Base-by-base conservation (phyloP, 1,284 basidiomycete genomes). In the Blastosporella zonata region DNA sequence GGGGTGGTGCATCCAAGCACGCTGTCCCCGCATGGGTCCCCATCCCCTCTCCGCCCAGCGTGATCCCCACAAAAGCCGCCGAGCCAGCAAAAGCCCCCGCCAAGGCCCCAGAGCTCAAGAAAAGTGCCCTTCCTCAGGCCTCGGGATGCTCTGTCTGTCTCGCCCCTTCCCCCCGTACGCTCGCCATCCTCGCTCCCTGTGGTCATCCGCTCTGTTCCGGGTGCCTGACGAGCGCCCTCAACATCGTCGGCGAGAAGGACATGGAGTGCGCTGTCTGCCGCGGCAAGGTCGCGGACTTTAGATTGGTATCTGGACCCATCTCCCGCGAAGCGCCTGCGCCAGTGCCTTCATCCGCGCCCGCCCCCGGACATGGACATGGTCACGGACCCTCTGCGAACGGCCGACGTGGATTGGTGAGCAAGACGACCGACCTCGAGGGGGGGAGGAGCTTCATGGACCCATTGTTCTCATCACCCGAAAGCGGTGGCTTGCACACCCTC, bases 211-310 rank as follows among this genome's bases (percentile, higher is more conserved):
- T 90, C 2, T 91, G 88, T 62, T 85, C 87, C 1, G 75, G 77
- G 4, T 91, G 89, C 60, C 72, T 91, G 47, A 90, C 89, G 1
- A 88, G 86, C 46, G 84, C 87, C 3, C 70, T 91, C 46, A 90
- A 91, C 57, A 90, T 90, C 47, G 87, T 90, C 18, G 87, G 87
- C 6, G 88, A 90, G 64, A 90, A 90, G 63, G 84, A 86, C 54
- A 88, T 90, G 80, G 78, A 82, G 51, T 90, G 87, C 53, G 83
- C 85, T 10, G 82, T 87, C 37, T 90, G 87, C 66, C 81, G 82
- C 55, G 67, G 66, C 29, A 76, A 78, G 37, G 86, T 90, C 21
- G 72, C 72, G 27, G 80, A 86, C 62, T 90, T 90, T 63, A 77
- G 79, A 47, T 66, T 90, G 22, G 57, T 74, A 18, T 55, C 57